A percentile compares a stretch with the other conserved stretches of the same genome.
Evolutionary conservation across 73 alveolate species (phyloP).

Genomic region (Paramecium pentaurelia): DNA sequence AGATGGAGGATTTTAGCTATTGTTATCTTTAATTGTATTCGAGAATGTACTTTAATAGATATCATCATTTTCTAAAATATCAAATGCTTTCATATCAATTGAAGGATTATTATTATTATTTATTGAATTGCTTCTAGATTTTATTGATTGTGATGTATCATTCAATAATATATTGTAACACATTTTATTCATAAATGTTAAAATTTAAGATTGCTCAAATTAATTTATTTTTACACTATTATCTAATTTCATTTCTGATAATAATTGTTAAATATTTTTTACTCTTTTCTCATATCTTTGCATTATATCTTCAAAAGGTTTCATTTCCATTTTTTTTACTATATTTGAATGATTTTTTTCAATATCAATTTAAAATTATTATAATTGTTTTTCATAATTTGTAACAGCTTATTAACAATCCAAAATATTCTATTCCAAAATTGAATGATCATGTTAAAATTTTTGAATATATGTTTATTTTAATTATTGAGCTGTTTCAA

Average conservation of each 20-base stretch:
- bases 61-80: slow-evolving; percentile 5
- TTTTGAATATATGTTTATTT: not conserved
- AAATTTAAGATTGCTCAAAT: not conserved
- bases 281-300: slow-evolving; percentile 22
- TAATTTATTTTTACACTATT: not conserved
- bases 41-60: slow-evolving; percentile 25
- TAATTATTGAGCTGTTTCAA: slow-evolving; percentile 6
- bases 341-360: slow-evolving; percentile 21
- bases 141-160: not conserved
- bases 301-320: slow-evolving; percentile 48
- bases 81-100: slow-evolving; percentile 36
- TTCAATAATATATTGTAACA: slow-evolving; percentile 7
- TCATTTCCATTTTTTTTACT: slow-evolving; percentile 38
- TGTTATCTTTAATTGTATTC: not conserved
- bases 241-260: not conserved
- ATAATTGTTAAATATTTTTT: not conserved
- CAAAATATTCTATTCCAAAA: not conserved
- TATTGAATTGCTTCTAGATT: not conserved
- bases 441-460: not conserved
- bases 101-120: not conserved
- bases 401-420: not conserved
- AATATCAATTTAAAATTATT: slow-evolving; percentile 1
- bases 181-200: slow-evolving; percentile 39
- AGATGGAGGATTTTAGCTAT: not conserved
- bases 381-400: not conserved